phyloP scores from a whole-genome alignment of 768 basidiomycete species.

The Kwoniella newhampshirensis region DNA sequence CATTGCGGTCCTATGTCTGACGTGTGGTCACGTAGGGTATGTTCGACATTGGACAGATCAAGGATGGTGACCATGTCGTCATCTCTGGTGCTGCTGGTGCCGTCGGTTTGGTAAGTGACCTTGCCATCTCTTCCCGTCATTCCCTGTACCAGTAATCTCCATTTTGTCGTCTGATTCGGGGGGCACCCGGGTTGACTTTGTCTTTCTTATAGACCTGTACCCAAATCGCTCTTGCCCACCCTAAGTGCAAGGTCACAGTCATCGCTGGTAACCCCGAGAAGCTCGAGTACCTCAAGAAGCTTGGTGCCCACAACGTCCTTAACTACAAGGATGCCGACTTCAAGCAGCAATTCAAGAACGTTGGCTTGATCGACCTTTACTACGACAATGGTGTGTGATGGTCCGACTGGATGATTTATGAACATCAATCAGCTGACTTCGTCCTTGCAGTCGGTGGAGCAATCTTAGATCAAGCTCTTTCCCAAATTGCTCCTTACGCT shows the following conservation, averaged over 20 bases:
- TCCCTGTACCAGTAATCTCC: too few species aligned
- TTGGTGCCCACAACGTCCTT: conserved; percentile 77
- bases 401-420: not conserved
- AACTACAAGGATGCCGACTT: conserved; percentile 84
- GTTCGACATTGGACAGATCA: conserved; percentile 72
- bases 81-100: conserved; percentile 90
- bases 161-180: too few species aligned
- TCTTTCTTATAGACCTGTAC: conserved; percentile 38
- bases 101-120: conserved; percentile 55
- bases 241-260: conserved; percentile 68
- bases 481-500: conserved; percentile 72
- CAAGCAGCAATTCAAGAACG: conserved; percentile 66
- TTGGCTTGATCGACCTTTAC: conserved; percentile 58
- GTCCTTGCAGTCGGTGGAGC: conserved; percentile 64
- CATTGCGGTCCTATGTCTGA: conserved; percentile 5
- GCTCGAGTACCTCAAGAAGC: conserved; percentile 76
- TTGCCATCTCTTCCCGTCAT: not conserved
- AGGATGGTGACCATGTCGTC: conserved; percentile 74
- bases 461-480: conserved; percentile 74
- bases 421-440: not conserved
- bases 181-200: not conserved
- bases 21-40: conserved; percentile 62
- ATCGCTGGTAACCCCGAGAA: conserved; percentile 85
- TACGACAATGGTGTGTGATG: conserved; percentile 51
- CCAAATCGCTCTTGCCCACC: conserved; percentile 49